A percentile compares a stretch with the other conserved stretches of the same genome.
Evolutionary conservation across 345 rosid species (phyloP).

Genomic region (Gossypium ekmanianum): DNA sequence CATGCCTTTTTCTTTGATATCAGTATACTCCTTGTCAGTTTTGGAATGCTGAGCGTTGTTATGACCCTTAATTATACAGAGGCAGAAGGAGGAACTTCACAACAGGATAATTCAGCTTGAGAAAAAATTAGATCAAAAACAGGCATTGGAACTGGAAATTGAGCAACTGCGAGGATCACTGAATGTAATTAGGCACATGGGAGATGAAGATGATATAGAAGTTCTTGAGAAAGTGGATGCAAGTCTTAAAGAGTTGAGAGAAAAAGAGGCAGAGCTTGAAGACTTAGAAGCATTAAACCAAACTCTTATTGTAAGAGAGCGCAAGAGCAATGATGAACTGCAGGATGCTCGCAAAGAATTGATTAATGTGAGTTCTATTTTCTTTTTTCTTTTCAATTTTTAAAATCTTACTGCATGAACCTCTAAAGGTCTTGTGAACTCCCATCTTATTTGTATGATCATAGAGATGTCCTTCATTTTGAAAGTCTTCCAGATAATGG

Average conservation of each 20-base stretch:
- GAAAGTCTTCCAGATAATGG: background rate
- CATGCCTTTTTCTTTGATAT: slow-evolving; percentile 14
- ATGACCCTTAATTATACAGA: slow-evolving; percentile 38
- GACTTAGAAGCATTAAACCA: slow-evolving; percentile 69
- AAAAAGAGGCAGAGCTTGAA: slow-evolving; percentile 77
- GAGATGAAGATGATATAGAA: slow-evolving; percentile 60
- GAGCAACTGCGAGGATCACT: slow-evolving; percentile 60
- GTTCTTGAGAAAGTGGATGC: slow-evolving; percentile 58
- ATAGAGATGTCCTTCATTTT: background rate
- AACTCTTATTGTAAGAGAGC: slow-evolving; percentile 72
- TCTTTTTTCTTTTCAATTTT: background rate
- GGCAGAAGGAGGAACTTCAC: slow-evolving; percentile 68
- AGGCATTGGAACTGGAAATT: slow-evolving; percentile 79
- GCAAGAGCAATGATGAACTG: slow-evolving; percentile 84
- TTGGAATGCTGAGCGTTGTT: slow-evolving; percentile 11
- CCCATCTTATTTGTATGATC: background rate
- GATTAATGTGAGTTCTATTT: slow-evolving; percentile 50
- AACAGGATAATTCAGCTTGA: slow-evolving; percentile 61
- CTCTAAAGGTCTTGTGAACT: background rate
- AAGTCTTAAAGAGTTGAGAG: slow-evolving; percentile 59
- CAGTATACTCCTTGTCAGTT: background rate
- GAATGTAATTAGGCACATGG: slow-evolving; percentile 71
- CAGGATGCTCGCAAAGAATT: slow-evolving; percentile 89
- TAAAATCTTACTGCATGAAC: background rate
- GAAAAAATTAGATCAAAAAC: slow-evolving; percentile 76